Percentiles rank a stretch among this genome's conserved stretches.
These are phyloP conservation scores for Dimocarpus longan DNA, from an alignment of 345 rosid species.

Conservation along the genomic window DNA sequence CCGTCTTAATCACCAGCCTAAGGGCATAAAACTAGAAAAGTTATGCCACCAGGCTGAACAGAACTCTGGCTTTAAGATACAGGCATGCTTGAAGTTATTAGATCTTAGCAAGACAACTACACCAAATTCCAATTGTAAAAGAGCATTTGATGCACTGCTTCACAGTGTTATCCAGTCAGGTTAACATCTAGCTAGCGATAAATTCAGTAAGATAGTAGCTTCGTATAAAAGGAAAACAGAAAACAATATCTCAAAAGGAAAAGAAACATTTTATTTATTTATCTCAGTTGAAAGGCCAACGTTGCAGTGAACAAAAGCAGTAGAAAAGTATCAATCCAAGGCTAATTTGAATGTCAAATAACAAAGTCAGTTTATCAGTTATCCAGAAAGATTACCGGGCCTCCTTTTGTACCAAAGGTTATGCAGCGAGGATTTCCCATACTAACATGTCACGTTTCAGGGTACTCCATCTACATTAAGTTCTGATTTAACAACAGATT, in stretches of 20 bases:
- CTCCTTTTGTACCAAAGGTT: conserved; percentile 65
- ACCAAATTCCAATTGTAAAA: not conserved
- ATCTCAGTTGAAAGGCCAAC: not conserved
- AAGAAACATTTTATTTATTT: not conserved
- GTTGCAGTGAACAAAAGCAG: no score
- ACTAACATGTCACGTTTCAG: conserved; percentile 95
- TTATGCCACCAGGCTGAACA: not conserved
- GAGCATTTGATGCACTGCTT: not conserved
- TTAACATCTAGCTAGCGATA: not conserved
- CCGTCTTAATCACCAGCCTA: not conserved
- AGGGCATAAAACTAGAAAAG: not conserved
- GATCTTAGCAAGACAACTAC: not conserved
- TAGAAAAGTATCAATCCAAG: no score
- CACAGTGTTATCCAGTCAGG: not conserved
- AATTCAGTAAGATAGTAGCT: not conserved
- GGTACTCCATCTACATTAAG: conserved; percentile 72
- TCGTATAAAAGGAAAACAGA: no score
- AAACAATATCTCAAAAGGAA: no score
- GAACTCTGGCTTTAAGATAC: not conserved
- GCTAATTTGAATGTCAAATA: no score
- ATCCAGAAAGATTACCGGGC: conserved; percentile 45
- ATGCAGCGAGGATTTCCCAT: conserved; percentile 99
- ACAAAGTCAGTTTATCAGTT: no score
- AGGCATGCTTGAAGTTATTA: not conserved
- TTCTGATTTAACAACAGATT: conserved; percentile 63